phyloP scores from a whole-genome alignment of 768 basidiomycete genomes.

The Kwoniella europaea region DNA sequence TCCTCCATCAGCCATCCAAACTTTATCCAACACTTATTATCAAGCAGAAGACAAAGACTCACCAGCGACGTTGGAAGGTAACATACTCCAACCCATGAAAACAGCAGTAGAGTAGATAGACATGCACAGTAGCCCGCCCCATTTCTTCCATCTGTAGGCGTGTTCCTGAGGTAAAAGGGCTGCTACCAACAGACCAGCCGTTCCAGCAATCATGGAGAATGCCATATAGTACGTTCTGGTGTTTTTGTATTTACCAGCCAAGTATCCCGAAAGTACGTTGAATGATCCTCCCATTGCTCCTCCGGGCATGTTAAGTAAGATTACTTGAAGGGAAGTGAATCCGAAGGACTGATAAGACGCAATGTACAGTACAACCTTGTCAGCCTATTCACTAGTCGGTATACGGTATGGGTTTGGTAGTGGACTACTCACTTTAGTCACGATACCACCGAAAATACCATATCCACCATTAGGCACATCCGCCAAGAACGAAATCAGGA shows the following conservation, averaged over 20 bases:
- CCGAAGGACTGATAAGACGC: neutral
- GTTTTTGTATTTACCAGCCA: neutral
- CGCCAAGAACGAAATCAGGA: neutral
- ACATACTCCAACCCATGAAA: constrained; percentile 1
- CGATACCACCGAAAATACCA: neutral
- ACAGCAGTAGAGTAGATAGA: neutral
- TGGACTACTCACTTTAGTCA: neutral
- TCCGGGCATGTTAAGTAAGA: neutral
- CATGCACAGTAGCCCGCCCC: constrained; percentile 1
- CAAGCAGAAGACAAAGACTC: neutral
- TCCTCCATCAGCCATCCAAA: too few species aligned
- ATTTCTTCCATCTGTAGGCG: constrained; percentile 7
- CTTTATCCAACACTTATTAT: too few species aligned
- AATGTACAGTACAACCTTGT: neutral
- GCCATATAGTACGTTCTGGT: constrained; percentile 5
- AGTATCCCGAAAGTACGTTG: neutral
- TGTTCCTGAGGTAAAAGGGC: constrained; percentile 1
- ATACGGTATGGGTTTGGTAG: too few species aligned
- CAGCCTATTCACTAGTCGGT: neutral
- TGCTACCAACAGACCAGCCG: neutral
- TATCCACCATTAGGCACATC: constrained; percentile 2
- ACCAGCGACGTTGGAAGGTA: neutral
- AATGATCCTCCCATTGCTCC: neutral
- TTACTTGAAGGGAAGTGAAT: neutral
- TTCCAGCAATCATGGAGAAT: constrained; percentile 6